Percentiles rank a stretch among this genome's conserved stretches.
Conservation (phyloP, 768 basidiomycete species). For the Pleurotus sapidus region DNA sequence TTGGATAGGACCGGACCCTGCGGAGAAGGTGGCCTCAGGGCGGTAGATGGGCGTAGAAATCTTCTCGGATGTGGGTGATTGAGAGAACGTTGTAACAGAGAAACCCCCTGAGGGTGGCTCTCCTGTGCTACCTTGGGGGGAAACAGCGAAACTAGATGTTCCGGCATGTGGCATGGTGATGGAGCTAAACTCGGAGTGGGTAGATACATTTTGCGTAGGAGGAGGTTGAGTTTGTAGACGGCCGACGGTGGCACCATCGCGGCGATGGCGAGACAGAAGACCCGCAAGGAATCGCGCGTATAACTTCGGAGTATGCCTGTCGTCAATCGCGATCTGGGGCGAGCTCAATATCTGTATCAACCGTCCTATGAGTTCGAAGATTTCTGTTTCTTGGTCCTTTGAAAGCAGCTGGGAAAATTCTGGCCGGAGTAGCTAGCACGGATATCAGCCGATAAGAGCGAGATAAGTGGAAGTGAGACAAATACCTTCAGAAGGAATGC, state of each 20-base stretch:
- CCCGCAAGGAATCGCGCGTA: conserved; percentile 79
- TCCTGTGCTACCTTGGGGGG: conserved; percentile 15
- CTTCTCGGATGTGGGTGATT: conserved; percentile 16
- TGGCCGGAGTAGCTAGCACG: conserved; percentile 60
- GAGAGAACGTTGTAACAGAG: conserved; percentile 12
- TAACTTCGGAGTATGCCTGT: conserved; percentile 75
- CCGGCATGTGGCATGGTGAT: not conserved
- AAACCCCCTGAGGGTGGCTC: conserved; percentile 12
- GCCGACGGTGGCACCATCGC: conserved; percentile 59
- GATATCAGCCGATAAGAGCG: not conserved
- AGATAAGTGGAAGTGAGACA: not conserved
- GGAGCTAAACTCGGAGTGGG: conserved; percentile 11
- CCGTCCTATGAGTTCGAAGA: conserved; percentile 68
- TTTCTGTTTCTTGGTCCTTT: conserved; percentile 63
- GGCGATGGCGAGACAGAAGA: conserved; percentile 67
- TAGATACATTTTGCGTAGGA: conserved; percentile 20
- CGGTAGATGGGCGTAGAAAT: conserved; percentile 40
- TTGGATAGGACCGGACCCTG: conserved; percentile 37
- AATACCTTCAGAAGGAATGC: conserved; percentile 79
- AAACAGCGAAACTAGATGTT: conserved; percentile 24
- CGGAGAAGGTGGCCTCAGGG: conserved; percentile 44
- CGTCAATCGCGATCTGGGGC: conserved; percentile 75
- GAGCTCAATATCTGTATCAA: conserved; percentile 72
- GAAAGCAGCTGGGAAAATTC: conserved; percentile 65
- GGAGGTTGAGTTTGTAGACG: conserved; percentile 52